Conservation (phyloP, 228 moss, liverwort and hornwort genomes). For the Sphagnum magellanicum region DNA sequence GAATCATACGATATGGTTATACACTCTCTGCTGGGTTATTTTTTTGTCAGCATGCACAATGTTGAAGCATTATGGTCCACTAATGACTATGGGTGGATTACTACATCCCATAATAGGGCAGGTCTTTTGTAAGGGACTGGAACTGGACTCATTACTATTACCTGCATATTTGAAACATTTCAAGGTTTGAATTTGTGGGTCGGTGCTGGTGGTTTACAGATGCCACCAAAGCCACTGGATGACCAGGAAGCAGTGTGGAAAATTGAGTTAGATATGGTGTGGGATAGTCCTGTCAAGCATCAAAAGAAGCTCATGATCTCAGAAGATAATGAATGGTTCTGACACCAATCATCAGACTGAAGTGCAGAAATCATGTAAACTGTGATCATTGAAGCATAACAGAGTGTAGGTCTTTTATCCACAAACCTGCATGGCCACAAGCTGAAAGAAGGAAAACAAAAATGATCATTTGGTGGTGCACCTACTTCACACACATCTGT, state of each 20-base stretch:
- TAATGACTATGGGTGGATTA: not conserved
- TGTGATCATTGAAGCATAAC: too few relatives aligned
- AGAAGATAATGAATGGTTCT: constrained; percentile 27
- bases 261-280: constrained; percentile 27
- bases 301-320: constrained; percentile 32
- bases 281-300: constrained; percentile 32
- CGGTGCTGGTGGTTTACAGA: constrained; percentile 9
- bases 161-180: not conserved
- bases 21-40: not conserved
- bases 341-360: not conserved
- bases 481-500: too few relatives aligned
- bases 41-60: not conserved
- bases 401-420: too few relatives aligned
- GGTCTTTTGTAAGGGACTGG: not conserved
- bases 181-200: not conserved
- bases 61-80: not conserved
- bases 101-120: too few relatives aligned
- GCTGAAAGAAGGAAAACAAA: too few relatives aligned
- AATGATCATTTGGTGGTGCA: too few relatives aligned
- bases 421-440: too few relatives aligned
- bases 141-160: too few relatives aligned
- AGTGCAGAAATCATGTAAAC: not conserved
- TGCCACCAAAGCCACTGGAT: constrained; percentile 35
- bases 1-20: too few relatives aligned
- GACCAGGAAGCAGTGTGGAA: constrained; percentile 26